A percentile compares a stretch with the other conserved stretches of the same genome.
Conservation (phyloP, 1,139 yeast species). For the Eremothecium coryli region DNA sequence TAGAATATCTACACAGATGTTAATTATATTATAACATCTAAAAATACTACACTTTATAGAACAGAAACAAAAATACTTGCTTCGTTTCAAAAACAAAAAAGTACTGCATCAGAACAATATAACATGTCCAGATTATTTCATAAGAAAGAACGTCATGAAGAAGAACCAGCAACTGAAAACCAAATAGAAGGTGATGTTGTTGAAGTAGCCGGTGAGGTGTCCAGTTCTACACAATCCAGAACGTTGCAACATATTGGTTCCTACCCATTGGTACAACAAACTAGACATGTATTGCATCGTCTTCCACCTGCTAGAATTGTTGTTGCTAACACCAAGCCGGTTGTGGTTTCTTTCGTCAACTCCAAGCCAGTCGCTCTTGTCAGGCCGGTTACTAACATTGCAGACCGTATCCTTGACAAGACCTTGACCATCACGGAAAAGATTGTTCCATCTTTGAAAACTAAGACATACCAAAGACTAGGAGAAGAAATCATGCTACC, state of each 20-base stretch:
- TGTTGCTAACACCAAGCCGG: constrained; percentile 38
- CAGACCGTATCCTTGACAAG: constrained; percentile 30
- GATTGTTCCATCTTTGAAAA: constrained; percentile 30
- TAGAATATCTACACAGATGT: constrained; percentile 2
- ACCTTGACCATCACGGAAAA: constrained; percentile 30
- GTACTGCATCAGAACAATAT: constrained; percentile 4
- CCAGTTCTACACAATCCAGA: constrained; percentile 16
- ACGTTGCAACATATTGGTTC: constrained; percentile 31
- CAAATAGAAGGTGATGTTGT: constrained; percentile 6
- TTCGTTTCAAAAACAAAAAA: constrained; percentile 3
- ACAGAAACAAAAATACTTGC: constrained; percentile 4
- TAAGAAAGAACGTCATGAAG: constrained; percentile 9
- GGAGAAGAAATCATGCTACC: constrained; percentile 28
- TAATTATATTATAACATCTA: neutral
- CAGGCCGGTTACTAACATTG: constrained; percentile 31
- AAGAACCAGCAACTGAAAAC: constrained; percentile 3
- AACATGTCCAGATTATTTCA: constrained; percentile 10
- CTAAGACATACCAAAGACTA: constrained; percentile 28
- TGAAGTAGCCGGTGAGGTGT: constrained; percentile 11
- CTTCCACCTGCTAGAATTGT: constrained; percentile 34
- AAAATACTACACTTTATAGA: constrained; percentile 3
- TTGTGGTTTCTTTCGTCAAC: constrained; percentile 30
- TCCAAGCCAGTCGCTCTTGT: constrained; percentile 29
- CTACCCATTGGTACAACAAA: constrained; percentile 38
- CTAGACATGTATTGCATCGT: constrained; percentile 31